Conservation (phyloP, 768 basidiomycete genomes). For the Hemileccinum impolitum region DNA sequence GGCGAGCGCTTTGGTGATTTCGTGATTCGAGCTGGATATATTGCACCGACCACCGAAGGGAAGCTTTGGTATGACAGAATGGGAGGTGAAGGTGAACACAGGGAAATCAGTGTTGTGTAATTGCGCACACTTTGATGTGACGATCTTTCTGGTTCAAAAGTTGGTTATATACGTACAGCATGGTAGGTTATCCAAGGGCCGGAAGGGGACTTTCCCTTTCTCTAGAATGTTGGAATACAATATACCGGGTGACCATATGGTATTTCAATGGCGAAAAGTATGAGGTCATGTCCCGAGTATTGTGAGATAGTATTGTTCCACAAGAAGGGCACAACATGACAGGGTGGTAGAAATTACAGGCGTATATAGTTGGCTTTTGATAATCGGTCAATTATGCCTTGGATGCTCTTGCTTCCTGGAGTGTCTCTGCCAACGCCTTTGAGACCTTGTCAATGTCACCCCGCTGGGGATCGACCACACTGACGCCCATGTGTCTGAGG, state of each 20-base stretch:
- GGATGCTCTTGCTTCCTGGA: conserved; percentile 36
- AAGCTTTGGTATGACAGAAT: conserved; percentile 83
- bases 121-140: background rate
- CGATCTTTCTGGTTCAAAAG: background rate
- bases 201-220: too few relatives aligned
- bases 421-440: conserved; percentile 55
- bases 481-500: conserved; percentile 82
- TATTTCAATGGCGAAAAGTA: too few relatives aligned
- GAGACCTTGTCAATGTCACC: conserved; percentile 77
- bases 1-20: conserved; percentile 97
- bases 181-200: too few relatives aligned
- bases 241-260: too few relatives aligned
- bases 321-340: background rate
- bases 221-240: too few relatives aligned
- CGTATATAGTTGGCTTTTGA: background rate
- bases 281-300: too few relatives aligned
- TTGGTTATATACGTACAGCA: background rate
- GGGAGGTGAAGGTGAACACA: conserved; percentile 71
- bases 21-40: conserved; percentile 88
- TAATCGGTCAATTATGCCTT: conserved; percentile 3
- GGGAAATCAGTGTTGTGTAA: conserved; percentile 28
- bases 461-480: conserved; percentile 66
- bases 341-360: background rate
- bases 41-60: conserved; percentile 80
- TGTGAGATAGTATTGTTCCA: background rate